Evolutionary conservation across 345 rosid genomes (phyloP).

Genomic region (Syzygium oleosum): DNA sequence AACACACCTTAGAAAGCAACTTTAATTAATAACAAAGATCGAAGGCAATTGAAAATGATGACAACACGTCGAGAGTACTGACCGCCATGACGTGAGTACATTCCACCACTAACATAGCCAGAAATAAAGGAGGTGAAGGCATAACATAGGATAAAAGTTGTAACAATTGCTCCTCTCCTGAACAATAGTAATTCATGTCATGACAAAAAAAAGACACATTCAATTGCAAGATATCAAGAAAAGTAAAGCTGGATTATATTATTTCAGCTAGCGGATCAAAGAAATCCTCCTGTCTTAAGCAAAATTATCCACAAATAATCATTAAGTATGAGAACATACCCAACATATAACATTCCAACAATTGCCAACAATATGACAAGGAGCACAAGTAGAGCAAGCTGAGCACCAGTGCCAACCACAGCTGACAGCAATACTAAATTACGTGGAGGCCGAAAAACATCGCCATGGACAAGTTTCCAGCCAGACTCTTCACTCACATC

Average conservation of each 20-base stretch:
- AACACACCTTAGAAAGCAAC: not conserved
- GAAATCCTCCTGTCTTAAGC: not conserved
- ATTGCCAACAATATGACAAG: slow-evolving; percentile 91
- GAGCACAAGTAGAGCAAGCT: slow-evolving; percentile 82
- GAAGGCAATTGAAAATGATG: not conserved
- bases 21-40: not conserved
- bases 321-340: slow-evolving; percentile 40
- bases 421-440: slow-evolving; percentile 71
- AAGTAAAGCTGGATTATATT: not conserved
- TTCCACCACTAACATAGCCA: slow-evolving; percentile 98
- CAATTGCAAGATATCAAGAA: not conserved
- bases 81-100: slow-evolving; percentile 99
- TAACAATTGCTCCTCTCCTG: slow-evolving; percentile 99
- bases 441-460: slow-evolving; percentile 81
- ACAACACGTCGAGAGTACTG: slow-evolving; percentile 8
- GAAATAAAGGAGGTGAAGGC: slow-evolving; percentile 95
- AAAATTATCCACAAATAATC: not conserved
- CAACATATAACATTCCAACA: slow-evolving; percentile 78
- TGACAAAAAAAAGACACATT: not conserved
- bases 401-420: slow-evolving; percentile 95
- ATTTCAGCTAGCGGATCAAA: not conserved
- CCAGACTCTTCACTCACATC: slow-evolving; percentile 98
- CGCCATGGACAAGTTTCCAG: slow-evolving; percentile 97
- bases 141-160: slow-evolving; percentile 92
- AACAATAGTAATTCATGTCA: not conserved